Conservation (phyloP, 805 yeast genomes). For the Myxozyma mucilagina region DNA sequence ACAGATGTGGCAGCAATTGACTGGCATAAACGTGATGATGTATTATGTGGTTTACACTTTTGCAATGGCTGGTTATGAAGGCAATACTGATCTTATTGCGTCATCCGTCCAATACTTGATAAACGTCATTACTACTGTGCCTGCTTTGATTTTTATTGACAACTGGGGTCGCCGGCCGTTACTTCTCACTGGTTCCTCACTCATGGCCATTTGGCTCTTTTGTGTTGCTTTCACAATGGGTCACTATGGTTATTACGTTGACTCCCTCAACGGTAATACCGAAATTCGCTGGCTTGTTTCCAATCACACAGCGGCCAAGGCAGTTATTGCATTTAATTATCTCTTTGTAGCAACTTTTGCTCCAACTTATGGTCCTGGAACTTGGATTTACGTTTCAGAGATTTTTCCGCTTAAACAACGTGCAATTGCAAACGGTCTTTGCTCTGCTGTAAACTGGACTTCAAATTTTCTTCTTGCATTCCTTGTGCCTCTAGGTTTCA, state of each 20-base stretch:
- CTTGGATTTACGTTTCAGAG: constrained; percentile 66
- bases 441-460: constrained; percentile 66
- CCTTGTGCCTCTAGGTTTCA: constrained; percentile 44
- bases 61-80: constrained; percentile 40
- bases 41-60: constrained; percentile 67
- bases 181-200: constrained; percentile 30
- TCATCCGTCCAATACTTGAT: constrained; percentile 62
- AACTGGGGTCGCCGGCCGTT: constrained; percentile 63
- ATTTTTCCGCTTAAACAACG: constrained; percentile 65
- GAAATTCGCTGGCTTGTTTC: constrained; percentile 32
- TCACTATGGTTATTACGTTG: constrained; percentile 31
- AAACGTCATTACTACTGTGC: constrained; percentile 57
- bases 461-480: constrained; percentile 63
- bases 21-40: constrained; percentile 70
- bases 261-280: constrained; percentile 32
- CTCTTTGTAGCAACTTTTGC: constrained; percentile 59
- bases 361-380: constrained; percentile 52
- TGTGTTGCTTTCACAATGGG: constrained; percentile 33
- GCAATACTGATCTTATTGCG: constrained; percentile 52
- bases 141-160: constrained; percentile 64
- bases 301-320: constrained; percentile 43
- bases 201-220: constrained; percentile 32
- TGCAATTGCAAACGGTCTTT: constrained; percentile 59
- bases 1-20: constrained; percentile 58
- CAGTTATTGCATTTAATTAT: constrained; percentile 52